Evolutionary conservation across 2,329 filamentous ascomycete genomes (phyloP).

Genomic region (Aureobasidium sp.): DNA sequence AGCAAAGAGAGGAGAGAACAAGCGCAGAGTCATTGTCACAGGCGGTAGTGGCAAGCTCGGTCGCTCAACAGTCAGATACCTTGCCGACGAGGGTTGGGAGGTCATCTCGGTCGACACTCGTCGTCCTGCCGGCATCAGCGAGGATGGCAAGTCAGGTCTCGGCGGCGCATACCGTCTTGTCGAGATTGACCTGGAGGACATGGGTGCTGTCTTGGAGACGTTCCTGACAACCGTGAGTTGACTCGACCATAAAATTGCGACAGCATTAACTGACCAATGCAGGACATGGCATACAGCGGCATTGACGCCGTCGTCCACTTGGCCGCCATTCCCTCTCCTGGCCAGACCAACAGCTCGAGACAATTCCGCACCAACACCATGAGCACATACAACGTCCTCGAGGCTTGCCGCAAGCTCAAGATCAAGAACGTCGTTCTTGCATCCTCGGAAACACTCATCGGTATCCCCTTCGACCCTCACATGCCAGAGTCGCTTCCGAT

Average conservation of each 20-base stretch:
- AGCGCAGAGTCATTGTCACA: slow-evolving; percentile 17
- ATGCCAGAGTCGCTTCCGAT: slow-evolving; percentile 15
- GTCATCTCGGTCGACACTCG: slow-evolving; percentile 19
- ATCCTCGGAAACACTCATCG: slow-evolving; percentile 19
- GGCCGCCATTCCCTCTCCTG: slow-evolving; percentile 19
- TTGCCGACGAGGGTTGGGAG: slow-evolving; percentile 19
- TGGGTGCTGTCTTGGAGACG: slow-evolving; percentile 18
- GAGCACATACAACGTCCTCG: slow-evolving; percentile 19
- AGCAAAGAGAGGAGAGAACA: slow-evolving; percentile 15
- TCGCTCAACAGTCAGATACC: slow-evolving; percentile 18
- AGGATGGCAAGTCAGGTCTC: slow-evolving; percentile 19
- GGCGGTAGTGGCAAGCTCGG: slow-evolving; percentile 19
- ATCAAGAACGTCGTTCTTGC: slow-evolving; percentile 20
- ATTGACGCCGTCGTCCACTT: slow-evolving; percentile 19
- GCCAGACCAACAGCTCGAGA: slow-evolving; percentile 17
- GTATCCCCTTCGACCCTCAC: slow-evolving; percentile 19
- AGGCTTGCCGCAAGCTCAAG: slow-evolving; percentile 17
- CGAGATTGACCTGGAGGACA: slow-evolving; percentile 19
- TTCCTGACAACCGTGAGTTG: slow-evolving; percentile 14
- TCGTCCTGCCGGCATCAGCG: slow-evolving; percentile 17
- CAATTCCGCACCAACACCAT: slow-evolving; percentile 20
- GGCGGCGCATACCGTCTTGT: slow-evolving; percentile 18
- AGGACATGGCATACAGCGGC: slow-evolving; percentile 18
- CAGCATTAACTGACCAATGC: no score
- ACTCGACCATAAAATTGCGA: no score